Conservation (phyloP, 2,329 filamentous ascomycete species). For the Colletotrichum lentis region DNA sequence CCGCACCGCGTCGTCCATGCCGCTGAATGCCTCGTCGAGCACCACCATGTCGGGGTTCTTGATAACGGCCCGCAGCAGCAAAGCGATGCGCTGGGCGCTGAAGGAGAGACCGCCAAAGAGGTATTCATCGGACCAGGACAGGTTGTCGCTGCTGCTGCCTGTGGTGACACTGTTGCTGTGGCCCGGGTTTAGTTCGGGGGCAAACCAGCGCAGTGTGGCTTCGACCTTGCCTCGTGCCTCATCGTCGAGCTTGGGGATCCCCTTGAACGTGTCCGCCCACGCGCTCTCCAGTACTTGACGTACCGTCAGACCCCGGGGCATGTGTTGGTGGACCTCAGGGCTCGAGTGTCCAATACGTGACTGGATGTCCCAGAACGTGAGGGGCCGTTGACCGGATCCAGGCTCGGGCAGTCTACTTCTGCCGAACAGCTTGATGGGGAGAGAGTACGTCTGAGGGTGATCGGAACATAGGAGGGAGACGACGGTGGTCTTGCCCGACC, state of each 20-base stretch:
- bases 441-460: conserved; percentile 91
- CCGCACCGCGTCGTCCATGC: conserved; percentile 82
- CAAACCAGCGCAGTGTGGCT: conserved; percentile 78
- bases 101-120: conserved; percentile 80
- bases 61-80: conserved; percentile 84
- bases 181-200: conserved; percentile 74
- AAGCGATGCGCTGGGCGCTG: conserved; percentile 81
- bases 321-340: conserved; percentile 92
- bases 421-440: conserved; percentile 87
- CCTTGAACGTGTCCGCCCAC: conserved; percentile 87
- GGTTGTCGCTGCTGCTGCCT: conserved; percentile 40
- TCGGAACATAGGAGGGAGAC: conserved; percentile 93
- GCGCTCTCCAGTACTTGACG: conserved; percentile 82
- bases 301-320: conserved; percentile 79
- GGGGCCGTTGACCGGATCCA: conserved; percentile 70
- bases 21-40: conserved; percentile 86
- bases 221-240: conserved; percentile 69
- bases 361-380: conserved; percentile 94
- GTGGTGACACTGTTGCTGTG: conserved; percentile 42
- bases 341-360: conserved; percentile 89
- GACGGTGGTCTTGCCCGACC: conserved; percentile 94
- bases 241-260: conserved; percentile 70
- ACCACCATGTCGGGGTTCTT: conserved; percentile 84
- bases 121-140: conserved; percentile 72
- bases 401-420: conserved; percentile 78